phyloP scores from a whole-genome alignment of 306 rosid species.

The Luffa acutangula region DNA sequence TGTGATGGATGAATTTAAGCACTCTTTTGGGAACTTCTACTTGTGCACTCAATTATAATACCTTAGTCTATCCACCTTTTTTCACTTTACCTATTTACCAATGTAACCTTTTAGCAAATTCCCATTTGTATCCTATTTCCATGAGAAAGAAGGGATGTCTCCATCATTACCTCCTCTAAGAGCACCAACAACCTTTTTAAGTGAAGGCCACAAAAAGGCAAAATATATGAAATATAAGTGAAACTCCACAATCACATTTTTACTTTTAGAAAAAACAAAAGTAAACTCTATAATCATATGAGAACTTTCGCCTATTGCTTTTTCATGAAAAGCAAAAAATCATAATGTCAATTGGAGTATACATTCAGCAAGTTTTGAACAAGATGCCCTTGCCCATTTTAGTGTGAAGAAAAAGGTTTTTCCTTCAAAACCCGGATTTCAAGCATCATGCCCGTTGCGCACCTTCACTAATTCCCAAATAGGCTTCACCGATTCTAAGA shows the following conservation, averaged over 20 bases:
- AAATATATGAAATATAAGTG: not conserved
- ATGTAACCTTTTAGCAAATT: not conserved
- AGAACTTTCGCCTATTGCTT: not conserved
- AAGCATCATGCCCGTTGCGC: too few relatives aligned
- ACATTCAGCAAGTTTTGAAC: not conserved
- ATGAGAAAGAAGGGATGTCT: not conserved
- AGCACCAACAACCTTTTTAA: not conserved
- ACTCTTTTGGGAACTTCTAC: not conserved
- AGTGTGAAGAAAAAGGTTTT: not conserved
- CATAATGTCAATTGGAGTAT: not conserved
- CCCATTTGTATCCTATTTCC: not conserved
- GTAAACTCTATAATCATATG: not conserved
- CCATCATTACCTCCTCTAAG: not conserved
- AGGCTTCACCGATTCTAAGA: too few relatives aligned
- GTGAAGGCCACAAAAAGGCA: not conserved
- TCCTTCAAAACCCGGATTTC: not conserved
- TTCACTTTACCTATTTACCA: not conserved
- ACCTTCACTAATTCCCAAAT: too few relatives aligned
- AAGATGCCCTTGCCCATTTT: not conserved
- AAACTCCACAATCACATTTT: not conserved
- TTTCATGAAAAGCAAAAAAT: not conserved
- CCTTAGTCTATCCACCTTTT: not conserved
- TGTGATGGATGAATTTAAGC: not conserved
- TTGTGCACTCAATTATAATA: not conserved
- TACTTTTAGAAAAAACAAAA: not conserved